Evolutionary conservation across 1,284 basidiomycete species (phyloP).

Genomic region (Pseudozyma hubeiensis): DNA sequence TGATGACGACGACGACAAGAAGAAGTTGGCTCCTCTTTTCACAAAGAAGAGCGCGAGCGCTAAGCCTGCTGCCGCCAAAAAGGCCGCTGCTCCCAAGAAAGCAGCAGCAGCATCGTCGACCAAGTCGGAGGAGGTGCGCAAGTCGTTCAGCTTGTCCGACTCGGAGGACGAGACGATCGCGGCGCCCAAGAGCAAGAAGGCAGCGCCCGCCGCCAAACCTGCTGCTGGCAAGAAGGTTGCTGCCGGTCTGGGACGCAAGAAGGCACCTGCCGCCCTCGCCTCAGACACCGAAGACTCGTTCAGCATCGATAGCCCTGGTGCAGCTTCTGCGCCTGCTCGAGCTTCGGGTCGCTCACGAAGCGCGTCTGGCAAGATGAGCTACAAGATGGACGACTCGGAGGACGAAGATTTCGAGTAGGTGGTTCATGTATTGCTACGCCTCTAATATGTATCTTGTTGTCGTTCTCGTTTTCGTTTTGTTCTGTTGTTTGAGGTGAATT

Average conservation of each 20-base stretch:
- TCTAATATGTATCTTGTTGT: neutral
- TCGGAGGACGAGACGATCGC: slow-evolving; percentile 44
- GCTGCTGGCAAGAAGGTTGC: slow-evolving; percentile 34
- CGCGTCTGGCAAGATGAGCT: slow-evolving; percentile 36
- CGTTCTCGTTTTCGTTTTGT: neutral
- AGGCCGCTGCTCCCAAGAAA: slow-evolving; percentile 20
- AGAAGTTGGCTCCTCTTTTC: slow-evolving; percentile 42
- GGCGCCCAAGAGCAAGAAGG: slow-evolving; percentile 33
- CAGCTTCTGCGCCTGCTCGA: slow-evolving; percentile 18
- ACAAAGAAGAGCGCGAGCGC: slow-evolving; percentile 24
- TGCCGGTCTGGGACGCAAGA: slow-evolving; percentile 27
- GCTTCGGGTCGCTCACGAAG: slow-evolving; percentile 25
- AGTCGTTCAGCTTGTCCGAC: slow-evolving; percentile 44
- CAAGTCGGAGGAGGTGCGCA: slow-evolving; percentile 30
- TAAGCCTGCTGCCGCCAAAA: slow-evolving; percentile 21
- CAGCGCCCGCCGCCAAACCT: slow-evolving; percentile 21
- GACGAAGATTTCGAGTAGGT: slow-evolving; percentile 18
- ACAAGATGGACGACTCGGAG: slow-evolving; percentile 39
- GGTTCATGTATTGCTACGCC: neutral
- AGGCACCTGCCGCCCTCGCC: slow-evolving; percentile 13
- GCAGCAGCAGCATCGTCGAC: slow-evolving; percentile 11
- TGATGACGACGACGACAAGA: slow-evolving; percentile 25
- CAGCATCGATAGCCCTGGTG: slow-evolving; percentile 31
- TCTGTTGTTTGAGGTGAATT: neutral
- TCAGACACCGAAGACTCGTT: slow-evolving; percentile 48